Conservation (phyloP, 257 asterid species). For the Lavandula angustifolia region DNA sequence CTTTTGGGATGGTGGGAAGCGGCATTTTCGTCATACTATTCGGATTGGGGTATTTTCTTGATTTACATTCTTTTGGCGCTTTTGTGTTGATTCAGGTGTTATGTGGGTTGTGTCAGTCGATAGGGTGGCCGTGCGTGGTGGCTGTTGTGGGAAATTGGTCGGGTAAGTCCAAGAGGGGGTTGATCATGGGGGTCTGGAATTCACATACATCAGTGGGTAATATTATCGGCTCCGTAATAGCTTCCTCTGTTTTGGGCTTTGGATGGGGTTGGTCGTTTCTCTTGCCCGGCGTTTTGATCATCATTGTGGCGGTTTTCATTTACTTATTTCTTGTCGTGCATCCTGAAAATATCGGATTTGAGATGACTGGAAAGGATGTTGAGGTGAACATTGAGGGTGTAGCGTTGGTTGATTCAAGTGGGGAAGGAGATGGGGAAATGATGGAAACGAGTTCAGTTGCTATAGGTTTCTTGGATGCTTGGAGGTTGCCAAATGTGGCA, state of each 20-base stretch:
- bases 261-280: constrained; percentile 99
- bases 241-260: constrained; percentile 72
- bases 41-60: constrained; percentile 80
- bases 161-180: constrained; percentile 79
- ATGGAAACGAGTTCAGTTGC: constrained; percentile 46
- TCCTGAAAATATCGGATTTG: constrained; percentile 69
- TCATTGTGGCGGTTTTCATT: constrained; percentile 48
- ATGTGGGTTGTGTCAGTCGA: constrained; percentile 89
- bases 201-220: constrained; percentile 91
- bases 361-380: constrained; percentile 45
- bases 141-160: constrained; percentile 92
- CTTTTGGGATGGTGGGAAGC: constrained; percentile 86
- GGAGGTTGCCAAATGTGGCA: constrained; percentile 86
- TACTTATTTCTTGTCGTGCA: constrained; percentile 71
- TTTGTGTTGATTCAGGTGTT: constrained; percentile 65
- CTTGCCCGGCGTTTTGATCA: constrained; percentile 66
- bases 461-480: constrained; percentile 85
- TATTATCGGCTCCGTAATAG: constrained; percentile 79
- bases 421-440: constrained; percentile 37
- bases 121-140: constrained; percentile 98
- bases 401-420: constrained; percentile 58
- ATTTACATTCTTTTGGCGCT: constrained; percentile 61
- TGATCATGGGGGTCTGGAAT: constrained; percentile 90
- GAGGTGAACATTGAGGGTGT: constrained; percentile 68
- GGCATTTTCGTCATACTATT: constrained; percentile 62